Percentiles rank a stretch among this genome's conserved stretches.
These are phyloP conservation scores for Botrytis aclada DNA, from an alignment of 2,329 filamentous ascomycete genomes.

Conservation along the genomic window DNA sequence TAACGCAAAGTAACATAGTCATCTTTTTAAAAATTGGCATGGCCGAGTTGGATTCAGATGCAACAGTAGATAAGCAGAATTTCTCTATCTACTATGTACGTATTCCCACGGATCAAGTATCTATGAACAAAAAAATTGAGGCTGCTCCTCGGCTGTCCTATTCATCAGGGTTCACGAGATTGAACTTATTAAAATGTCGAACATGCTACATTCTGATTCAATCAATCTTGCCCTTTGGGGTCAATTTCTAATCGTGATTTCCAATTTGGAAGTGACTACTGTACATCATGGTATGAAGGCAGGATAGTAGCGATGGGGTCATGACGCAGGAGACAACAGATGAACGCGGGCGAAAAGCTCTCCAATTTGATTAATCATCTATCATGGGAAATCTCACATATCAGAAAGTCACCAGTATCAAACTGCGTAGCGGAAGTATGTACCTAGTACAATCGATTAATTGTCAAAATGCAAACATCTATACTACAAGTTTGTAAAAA, in stretches of 20 bases:
- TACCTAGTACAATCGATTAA: background rate
- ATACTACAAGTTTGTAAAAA: background rate
- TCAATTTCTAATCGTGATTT: background rate
- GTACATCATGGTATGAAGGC: background rate
- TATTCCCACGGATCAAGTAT: background rate
- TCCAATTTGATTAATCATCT: background rate
- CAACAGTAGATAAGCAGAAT: background rate
- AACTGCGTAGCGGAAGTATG: background rate
- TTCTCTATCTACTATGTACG: accelerated
- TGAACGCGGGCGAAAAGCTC: background rate
- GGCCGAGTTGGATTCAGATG: background rate
- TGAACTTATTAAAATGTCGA: accelerated
- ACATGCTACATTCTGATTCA: background rate
- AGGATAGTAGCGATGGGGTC: background rate
- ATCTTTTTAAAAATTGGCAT: background rate
- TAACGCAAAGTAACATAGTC: background rate
- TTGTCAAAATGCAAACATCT: background rate
- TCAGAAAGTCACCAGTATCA: background rate
- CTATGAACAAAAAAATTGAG: background rate
- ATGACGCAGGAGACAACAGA: background rate
- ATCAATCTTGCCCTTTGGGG: background rate
- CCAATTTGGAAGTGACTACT: background rate
- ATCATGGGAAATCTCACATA: background rate
- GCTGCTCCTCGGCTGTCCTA: background rate
- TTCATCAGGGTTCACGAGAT: background rate